These are phyloP conservation scores for Hortaea werneckii DNA, from an alignment of 2,329 filamentous ascomycete genomes.

Conservation along the genomic window DNA sequence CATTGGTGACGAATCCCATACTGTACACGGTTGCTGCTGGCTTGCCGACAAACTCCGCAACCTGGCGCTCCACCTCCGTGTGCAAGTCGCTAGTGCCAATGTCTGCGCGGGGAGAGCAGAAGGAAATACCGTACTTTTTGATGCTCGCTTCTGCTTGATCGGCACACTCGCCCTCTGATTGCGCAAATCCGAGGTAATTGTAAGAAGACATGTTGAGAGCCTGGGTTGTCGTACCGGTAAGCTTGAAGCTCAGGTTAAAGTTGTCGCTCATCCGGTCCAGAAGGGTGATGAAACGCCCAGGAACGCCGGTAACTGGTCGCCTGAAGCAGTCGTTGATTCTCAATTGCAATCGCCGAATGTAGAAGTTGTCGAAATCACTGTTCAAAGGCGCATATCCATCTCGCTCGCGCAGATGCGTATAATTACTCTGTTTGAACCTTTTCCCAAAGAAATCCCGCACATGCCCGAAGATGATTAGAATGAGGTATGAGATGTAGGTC, in stretches of 20 bases:
- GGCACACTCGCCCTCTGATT: conserved; percentile 92
- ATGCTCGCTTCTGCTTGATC: conserved; percentile 82
- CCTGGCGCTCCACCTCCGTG: conserved; percentile 76
- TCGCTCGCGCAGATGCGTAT: conserved; percentile 68
- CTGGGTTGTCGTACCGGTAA: conserved; percentile 83
- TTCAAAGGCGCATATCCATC: conserved; percentile 93
- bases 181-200: conserved; percentile 97
- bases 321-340: conserved; percentile 96
- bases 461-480: conserved; percentile 91
- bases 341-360: conserved; percentile 83
- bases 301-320: conserved; percentile 82
- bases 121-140: conserved; percentile 73
- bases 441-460: conserved; percentile 97
- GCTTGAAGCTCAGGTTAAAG: conserved; percentile 81
- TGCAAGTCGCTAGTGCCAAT: conserved; percentile 80
- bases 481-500: conserved; percentile 95
- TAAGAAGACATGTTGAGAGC: conserved; percentile 99
- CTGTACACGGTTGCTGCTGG: conserved; percentile 93
- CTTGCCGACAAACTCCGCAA: conserved; percentile 90
- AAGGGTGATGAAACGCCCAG: conserved; percentile 85
- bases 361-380: conserved; percentile 98
- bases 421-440: conserved; percentile 78
- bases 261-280: conserved; percentile 85
- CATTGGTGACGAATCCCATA: conserved; percentile 97
- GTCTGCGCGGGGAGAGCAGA: conserved; percentile 72